Base-by-base conservation (phyloP, 1,284 basidiomycete species). In the Trichosporon coremiiforme region DNA sequence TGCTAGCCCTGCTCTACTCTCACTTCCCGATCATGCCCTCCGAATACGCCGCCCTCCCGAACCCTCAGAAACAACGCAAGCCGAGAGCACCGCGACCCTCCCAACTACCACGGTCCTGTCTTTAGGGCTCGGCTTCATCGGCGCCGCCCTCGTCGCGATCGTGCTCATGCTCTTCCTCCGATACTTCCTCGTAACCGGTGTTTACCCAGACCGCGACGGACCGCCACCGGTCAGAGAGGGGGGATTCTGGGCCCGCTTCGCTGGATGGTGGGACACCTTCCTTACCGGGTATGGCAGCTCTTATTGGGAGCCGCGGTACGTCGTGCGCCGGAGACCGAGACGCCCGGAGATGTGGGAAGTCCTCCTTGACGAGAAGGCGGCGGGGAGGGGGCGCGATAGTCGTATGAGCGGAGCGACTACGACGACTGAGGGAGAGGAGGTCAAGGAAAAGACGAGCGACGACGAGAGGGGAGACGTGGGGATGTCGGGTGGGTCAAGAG, bases 81-180 rank as follows among this genome's bases (percentile, higher is more conserved):
- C 22, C 15, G 15, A 45, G 41, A 45, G 10, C 41, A 45, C 41
- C 31, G 60, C 38, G 9, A 35, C 29, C 29, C 64, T 73, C 2
- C 66, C 70, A 5, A 35, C 25, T 9, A 50, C 68, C 2, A 77
- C 75, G 13, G 73, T 77, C 33, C 57, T 75, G 22, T 70, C 73
- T 12, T 74, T 77, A 25, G 76, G 75, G 5, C 70, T 76, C 3
- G 75, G 76, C 13, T 77, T 77, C 41, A 65, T 77, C 64, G 67
- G 55, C 22, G 72, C 74, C 5, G 75, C 75, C 0, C 25, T 73
- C 20, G 29, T 65, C 36, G 65, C 73, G 13, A 41, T 74, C 5
- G 9, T 20, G 35, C 8, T 68, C 9, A 70, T 74, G 2, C 29
- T 69, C 8, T 38, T 71, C 36, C 2, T 75, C 1, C 72, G 74